Evolutionary conservation across 257 asterid species (phyloP).

Genomic region (Solanum medicagineum): DNA sequence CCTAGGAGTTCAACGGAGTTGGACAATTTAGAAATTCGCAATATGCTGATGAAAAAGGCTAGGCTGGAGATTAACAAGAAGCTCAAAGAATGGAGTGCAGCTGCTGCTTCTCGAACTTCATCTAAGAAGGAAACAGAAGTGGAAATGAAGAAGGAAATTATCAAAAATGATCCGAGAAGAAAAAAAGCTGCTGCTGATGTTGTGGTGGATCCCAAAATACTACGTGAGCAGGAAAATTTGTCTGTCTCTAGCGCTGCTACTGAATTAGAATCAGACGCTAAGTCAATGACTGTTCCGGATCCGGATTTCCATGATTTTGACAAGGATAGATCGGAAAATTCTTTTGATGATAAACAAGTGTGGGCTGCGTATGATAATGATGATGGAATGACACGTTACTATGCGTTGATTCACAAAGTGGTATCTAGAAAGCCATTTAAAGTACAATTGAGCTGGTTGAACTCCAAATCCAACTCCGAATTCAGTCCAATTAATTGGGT

Average conservation of each 20-base stretch:
- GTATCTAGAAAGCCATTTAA: slow-evolving; percentile 33
- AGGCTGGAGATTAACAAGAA: slow-evolving; percentile 26
- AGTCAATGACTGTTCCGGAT: slow-evolving; percentile 48
- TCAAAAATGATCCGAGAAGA: neutral
- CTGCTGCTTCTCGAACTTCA: slow-evolving; percentile 9
- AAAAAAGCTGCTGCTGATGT: neutral
- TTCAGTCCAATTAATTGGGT: slow-evolving; percentile 33
- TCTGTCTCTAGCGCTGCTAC: slow-evolving; percentile 9
- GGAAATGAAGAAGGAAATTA: slow-evolving; percentile 2
- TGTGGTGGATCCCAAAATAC: neutral
- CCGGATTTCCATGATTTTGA: slow-evolving; percentile 57
- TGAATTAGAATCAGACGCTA: slow-evolving; percentile 6
- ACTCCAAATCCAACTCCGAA: slow-evolving; percentile 29
- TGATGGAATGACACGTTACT: slow-evolving; percentile 73
- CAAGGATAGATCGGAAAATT: slow-evolving; percentile 32
- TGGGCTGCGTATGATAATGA: slow-evolving; percentile 72
- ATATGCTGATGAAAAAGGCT: slow-evolving; percentile 29
- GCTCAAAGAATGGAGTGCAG: slow-evolving; percentile 17
- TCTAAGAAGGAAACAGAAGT: slow-evolving; percentile 1
- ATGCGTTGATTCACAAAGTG: slow-evolving; percentile 38
- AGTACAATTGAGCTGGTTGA: slow-evolving; percentile 50
- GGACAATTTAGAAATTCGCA: slow-evolving; percentile 14
- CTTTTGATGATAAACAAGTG: slow-evolving; percentile 40
- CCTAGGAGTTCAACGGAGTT: slow-evolving; percentile 11
- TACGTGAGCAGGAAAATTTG: slow-evolving; percentile 3